Evolutionary conservation across 2,329 filamentous ascomycete genomes (phyloP).

Genomic region (Diplodia sapinea): DNA sequence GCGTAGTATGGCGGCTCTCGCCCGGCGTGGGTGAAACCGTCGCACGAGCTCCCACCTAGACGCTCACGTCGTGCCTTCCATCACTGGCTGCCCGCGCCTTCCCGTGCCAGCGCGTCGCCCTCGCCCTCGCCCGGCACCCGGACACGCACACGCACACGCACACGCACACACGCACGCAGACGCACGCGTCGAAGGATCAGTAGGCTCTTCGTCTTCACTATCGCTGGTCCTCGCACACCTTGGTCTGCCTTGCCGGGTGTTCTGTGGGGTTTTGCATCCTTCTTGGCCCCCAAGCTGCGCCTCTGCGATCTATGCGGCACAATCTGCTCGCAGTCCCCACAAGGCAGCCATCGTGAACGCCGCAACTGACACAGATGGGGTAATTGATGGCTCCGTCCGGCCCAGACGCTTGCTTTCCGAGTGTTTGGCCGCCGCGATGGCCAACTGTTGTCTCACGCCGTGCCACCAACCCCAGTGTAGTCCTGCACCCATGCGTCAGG

Average conservation of each 20-base stretch:
- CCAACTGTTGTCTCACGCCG: slow-evolving; percentile 5
- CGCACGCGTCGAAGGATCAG: slow-evolving; percentile 22
- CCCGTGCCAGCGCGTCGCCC: neutral
- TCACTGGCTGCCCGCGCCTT: neutral
- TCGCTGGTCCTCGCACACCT: neutral
- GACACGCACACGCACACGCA: neutral
- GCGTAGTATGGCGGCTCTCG: neutral
- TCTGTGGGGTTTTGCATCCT: neutral
- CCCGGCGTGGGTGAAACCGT: neutral
- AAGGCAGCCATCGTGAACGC: slow-evolving; percentile 2
- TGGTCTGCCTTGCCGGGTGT: neutral
- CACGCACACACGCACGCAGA: no score
- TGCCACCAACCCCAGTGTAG: neutral
- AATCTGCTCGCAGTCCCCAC: neutral
- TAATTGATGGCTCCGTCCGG: slow-evolving; percentile 1
- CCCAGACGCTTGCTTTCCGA: neutral
- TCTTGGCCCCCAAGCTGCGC: slow-evolving; percentile 19
- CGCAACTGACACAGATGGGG: slow-evolving; percentile 4
- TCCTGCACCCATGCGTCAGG: slow-evolving; percentile 2
- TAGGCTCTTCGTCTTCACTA: neutral
- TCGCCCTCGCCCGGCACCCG: neutral
- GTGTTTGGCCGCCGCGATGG: slow-evolving; percentile 2
- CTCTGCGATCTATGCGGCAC: slow-evolving; percentile 1
- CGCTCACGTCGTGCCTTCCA: neutral
- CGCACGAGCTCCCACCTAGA: neutral